Evolutionary conservation across 257 asterid genomes (phyloP).

Genomic region (Henckelia pumila): DNA sequence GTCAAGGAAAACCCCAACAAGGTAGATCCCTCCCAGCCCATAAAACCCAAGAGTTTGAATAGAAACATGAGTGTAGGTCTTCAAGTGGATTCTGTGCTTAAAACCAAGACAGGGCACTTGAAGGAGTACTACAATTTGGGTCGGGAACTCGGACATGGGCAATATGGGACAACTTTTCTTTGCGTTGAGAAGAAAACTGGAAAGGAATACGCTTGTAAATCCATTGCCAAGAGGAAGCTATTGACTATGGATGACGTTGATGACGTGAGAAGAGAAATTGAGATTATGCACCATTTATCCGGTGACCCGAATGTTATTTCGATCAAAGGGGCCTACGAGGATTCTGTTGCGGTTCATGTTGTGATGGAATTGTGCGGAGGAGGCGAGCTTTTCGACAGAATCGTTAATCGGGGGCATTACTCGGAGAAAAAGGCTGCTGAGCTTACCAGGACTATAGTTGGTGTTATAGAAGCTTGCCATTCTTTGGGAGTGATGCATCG

Average conservation of each 20-base stretch:
- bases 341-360: constrained; percentile 31
- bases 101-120: constrained; percentile 28
- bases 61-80: constrained; percentile 28
- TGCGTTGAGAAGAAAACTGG: constrained; percentile 27
- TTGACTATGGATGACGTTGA: constrained; percentile 26
- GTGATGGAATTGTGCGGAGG: constrained; percentile 34
- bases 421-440: constrained; percentile 33
- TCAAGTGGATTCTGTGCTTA: constrained; percentile 26
- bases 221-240: constrained; percentile 32
- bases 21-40: constrained; percentile 3
- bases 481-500: constrained; percentile 34
- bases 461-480: constrained; percentile 33
- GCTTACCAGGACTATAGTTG: constrained; percentile 28
- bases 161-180: constrained; percentile 28
- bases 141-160: constrained; percentile 32
- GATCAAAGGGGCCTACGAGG: constrained; percentile 32
- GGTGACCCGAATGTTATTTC: constrained; percentile 26
- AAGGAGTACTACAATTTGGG: constrained; percentile 29
- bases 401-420: constrained; percentile 27
- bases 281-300: constrained; percentile 31
- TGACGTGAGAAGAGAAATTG: constrained; percentile 31
- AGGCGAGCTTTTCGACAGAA: constrained; percentile 33
- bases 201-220: constrained; percentile 27
- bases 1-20: not conserved
- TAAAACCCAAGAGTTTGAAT: constrained; percentile 13